phyloP scores from a whole-genome alignment of 2,329 filamentous ascomycete species.

The Curvularia lunata region DNA sequence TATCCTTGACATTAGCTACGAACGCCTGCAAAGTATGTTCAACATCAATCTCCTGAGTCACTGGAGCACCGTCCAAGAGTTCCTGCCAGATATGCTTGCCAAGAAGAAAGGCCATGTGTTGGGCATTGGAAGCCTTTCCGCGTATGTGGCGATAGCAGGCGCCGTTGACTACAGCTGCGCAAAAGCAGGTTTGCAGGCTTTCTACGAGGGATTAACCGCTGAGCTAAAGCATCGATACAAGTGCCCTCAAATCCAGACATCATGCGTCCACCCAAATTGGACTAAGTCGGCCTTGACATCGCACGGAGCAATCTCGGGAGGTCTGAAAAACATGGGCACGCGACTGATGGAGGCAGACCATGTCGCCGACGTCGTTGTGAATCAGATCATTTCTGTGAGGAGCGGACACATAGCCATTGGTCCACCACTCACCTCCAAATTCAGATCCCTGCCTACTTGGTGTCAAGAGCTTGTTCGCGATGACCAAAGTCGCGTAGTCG shows the following conservation, averaged over 20 bases:
- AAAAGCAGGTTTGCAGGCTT: constrained; percentile 43
- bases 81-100: constrained; percentile 47
- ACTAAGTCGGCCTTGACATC: constrained; percentile 50
- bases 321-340: constrained; percentile 40
- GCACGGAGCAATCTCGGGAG: constrained; percentile 32
- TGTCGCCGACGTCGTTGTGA: constrained; percentile 53
- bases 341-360: constrained; percentile 49
- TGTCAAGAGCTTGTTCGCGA: constrained; percentile 45
- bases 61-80: constrained; percentile 47
- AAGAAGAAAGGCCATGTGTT: constrained; percentile 48
- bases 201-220: constrained; percentile 46
- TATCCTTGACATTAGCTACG: constrained; percentile 40
- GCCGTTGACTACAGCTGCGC: constrained; percentile 46
- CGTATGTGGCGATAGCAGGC: constrained; percentile 41
- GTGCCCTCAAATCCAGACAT: constrained; percentile 53
- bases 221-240: constrained; percentile 53
- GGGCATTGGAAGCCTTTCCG: constrained; percentile 45
- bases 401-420: constrained; percentile 53
- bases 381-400: constrained; percentile 51
- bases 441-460: constrained; percentile 44
- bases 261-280: constrained; percentile 53
- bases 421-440: constrained; percentile 27
- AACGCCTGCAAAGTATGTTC: constrained; percentile 37
- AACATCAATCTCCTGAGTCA: constrained; percentile 48
- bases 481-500: constrained; percentile 37